phyloP scores from a whole-genome alignment of 73 alveolate genomes.

The Tetrahymena malaccensis region DNA sequence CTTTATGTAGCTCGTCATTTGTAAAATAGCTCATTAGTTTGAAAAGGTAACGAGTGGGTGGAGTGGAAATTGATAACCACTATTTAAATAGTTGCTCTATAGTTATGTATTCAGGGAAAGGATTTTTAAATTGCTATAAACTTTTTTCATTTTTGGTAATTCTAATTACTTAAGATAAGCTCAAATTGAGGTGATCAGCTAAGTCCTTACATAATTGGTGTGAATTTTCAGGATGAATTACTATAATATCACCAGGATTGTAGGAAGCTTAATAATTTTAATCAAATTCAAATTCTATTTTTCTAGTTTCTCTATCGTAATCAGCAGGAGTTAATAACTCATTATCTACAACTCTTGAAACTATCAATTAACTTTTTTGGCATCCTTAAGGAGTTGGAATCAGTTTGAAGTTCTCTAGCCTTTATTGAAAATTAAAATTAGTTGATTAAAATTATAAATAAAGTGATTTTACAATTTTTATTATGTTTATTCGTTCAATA shows the following conservation, averaged over 20 bases:
- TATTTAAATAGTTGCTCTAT: conserved; percentile 22
- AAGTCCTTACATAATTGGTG: conserved; percentile 12
- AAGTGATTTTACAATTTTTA: not conserved
- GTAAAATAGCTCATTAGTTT: conserved; percentile 51
- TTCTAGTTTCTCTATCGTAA: conserved; percentile 48
- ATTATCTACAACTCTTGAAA: conserved; percentile 19
- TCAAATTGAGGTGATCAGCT: not conserved
- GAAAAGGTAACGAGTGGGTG: conserved; percentile 66
- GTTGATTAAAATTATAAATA: not conserved
- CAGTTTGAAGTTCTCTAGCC: not conserved
- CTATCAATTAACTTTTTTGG: not conserved
- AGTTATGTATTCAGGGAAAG: conserved; percentile 7
- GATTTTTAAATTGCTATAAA: not conserved
- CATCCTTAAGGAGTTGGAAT: conserved; percentile 43
- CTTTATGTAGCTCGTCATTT: conserved; percentile 43
- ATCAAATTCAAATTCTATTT: conserved; percentile 26
- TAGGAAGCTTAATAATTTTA: not conserved
- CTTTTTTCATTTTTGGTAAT: not conserved
- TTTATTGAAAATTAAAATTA: not conserved
- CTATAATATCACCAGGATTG: conserved; percentile 51
- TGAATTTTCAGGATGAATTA: conserved; percentile 41
- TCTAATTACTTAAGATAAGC: conserved; percentile 7
- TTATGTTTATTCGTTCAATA: not conserved
- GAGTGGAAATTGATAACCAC: conserved; percentile 44
- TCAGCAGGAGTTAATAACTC: conserved; percentile 41